Base-by-base conservation (phyloP, 768 basidiomycete genomes). In the Paxillus ammoniavirescens region DNA sequence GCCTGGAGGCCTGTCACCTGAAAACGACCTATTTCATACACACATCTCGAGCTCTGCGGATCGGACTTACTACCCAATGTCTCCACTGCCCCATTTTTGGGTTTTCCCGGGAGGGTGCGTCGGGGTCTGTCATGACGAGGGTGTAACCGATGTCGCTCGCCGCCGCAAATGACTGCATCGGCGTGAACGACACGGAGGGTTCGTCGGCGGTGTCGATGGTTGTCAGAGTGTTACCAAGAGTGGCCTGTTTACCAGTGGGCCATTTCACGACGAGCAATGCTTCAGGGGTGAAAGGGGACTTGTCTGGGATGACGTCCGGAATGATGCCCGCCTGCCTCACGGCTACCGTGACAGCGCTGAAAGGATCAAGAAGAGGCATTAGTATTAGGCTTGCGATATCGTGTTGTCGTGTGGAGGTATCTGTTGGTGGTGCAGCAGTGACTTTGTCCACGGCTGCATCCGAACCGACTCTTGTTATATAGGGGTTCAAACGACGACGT, bases 91-190 rank as follows among this genome's bases (percentile, higher is more conserved):
- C 71, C 62, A 70, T 80, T 58, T 73, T 79, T 1, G 79, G 80
- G 36, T 80, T 73, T 7, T 56, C 63, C 43, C 77, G 67, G 1
- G 79, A 81, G 0, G 82, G 82, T 3, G 82, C 82, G 53, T 83
- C 82, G 2, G 82, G 82, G 60, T 84, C 82, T 3, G 77, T 76
- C 78, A 82, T 77, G 33, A 81, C 78, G 35, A 83, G 66, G 8
- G 82, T 82, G 56, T 81, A 83, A 4, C 72, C 72, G 8, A 69
- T 55, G 33, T 75, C 72, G 1, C 61, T 59, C 45, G 55, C 59
- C 21, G 63, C 65, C 2, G 65, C 68, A 14, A 68, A 71, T 13
- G 65, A 65, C 43, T 65, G 67, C 68, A 77, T 70, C 3, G 81
- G 77, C 2, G 73, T 70, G 30, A 84, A 71, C 36, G 66, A 69